A percentile compares a stretch with the other conserved stretches of the same genome.
These are phyloP conservation scores for Gryganskiella cystojenkinii DNA, from an alignment of 192 early-diverging fungal genomes.

Conservation along the genomic window DNA sequence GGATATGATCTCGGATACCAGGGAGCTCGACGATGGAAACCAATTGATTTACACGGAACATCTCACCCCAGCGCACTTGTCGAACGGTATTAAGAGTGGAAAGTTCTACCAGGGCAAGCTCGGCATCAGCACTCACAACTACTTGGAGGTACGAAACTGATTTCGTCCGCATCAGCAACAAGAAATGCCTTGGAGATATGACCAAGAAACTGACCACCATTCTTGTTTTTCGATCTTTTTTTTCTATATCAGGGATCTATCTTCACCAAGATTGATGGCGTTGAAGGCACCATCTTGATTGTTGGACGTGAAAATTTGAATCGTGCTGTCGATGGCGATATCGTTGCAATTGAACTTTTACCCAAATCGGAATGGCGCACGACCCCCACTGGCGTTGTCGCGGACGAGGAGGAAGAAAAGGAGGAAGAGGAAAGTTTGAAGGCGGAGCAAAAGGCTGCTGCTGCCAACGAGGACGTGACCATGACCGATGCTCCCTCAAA, in stretches of 20 bases:
- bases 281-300: constrained; percentile 80
- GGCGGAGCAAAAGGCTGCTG: constrained; percentile 48
- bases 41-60: constrained; percentile 71
- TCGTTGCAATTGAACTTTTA: constrained; percentile 87
- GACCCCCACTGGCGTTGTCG: constrained; percentile 73
- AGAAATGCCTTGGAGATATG: not conserved
- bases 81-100: constrained; percentile 86
- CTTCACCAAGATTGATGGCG: constrained; percentile 78
- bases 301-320: constrained; percentile 88
- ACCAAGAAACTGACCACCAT: not conserved
- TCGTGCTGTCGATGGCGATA: constrained; percentile 92
- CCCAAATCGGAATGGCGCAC: constrained; percentile 89
- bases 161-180: not conserved
- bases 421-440: constrained; percentile 67
- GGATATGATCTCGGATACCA: constrained; percentile 85
- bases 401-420: constrained; percentile 79
- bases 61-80: constrained; percentile 77
- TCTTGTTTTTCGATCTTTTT: not conserved
- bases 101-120: constrained; percentile 85
- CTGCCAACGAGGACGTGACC: constrained; percentile 60
- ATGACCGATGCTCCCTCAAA: constrained; percentile 69
- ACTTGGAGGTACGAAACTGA: constrained; percentile 69
- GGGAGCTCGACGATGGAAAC: constrained; percentile 74
- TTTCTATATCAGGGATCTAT: constrained; percentile 70
- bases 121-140: constrained; percentile 88